Percentiles rank a stretch among this genome's conserved stretches.
Evolutionary conservation across 495 filamentous ascomycete genomes (phyloP).

Genomic region (Choiromyces venosus): DNA sequence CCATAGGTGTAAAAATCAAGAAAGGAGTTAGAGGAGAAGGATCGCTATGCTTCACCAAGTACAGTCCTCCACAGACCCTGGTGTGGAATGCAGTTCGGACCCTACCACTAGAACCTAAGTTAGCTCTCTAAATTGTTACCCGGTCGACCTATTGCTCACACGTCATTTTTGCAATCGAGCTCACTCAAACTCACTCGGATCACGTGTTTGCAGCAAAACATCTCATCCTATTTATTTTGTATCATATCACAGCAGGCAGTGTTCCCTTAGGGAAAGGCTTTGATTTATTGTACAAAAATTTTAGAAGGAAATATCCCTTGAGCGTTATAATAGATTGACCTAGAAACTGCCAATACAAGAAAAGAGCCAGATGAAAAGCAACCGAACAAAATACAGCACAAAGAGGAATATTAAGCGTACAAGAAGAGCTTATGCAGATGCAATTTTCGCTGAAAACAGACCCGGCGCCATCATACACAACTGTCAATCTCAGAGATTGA

Average conservation of each 20-base stretch:
- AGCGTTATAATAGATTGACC: not conserved
- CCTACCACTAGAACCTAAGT: not conserved
- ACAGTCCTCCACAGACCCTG: not conserved
- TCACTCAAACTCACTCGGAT: not conserved
- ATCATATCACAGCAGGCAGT: not conserved
- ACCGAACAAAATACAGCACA: not conserved
- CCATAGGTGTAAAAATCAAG: not conserved
- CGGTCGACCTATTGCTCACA: not conserved
- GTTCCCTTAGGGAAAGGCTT: not conserved
- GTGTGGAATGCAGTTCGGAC: not conserved
- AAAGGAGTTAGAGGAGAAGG: not conserved
- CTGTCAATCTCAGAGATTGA: not conserved
- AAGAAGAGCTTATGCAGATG: not conserved
- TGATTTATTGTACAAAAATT: not conserved
- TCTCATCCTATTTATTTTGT: not conserved
- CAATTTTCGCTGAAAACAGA: slow-evolving; percentile 2
- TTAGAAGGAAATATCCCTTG: not conserved
- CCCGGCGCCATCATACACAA: not conserved
- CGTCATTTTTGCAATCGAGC: not conserved
- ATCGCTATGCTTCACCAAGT: not conserved
- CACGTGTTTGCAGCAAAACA: not conserved
- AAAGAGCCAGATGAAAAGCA: not conserved
- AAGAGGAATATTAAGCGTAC: slow-evolving; percentile 2
- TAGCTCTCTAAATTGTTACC: not conserved
- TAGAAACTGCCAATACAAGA: not conserved